Base-by-base conservation (phyloP, 331 rosid genomes). In the Rosa hybrid region DNA sequence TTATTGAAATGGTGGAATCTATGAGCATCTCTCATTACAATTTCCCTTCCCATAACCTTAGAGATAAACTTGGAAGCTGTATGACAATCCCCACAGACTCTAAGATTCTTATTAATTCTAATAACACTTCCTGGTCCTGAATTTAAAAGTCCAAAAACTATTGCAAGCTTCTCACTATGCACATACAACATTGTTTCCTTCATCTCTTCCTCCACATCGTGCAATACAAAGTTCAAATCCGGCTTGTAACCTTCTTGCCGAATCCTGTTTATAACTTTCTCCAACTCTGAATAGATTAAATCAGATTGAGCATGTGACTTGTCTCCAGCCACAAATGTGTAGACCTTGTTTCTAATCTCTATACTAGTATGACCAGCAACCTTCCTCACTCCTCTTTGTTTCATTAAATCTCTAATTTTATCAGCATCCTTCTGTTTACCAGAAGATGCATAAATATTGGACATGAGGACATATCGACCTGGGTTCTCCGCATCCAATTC, bases 11-110 rank as follows among this genome's bases (percentile, higher is more conserved):
- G 88, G 70, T 86, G 90, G 80, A 88, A 88, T 44, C 92, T 81
- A 27, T 78, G 86, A 51, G 87, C 82, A 72, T 78, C 92, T 77
- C 92, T 82, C 77, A 78, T 80, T 11, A 88, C 81, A 72, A 89
- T 80, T 54, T 82, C 87, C 76, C 90, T 84, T 63, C 86, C 76
- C 5, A 83, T 72, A 48, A 81, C 83, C 77, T 78, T 84, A 1
- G 87, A 84, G 65, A 86, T 80, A 69, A 84, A 89, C 86, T 89
- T 89, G 75, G 84, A 79, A 44, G 85, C 86, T 27, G 78, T 76
- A 72, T 86, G 91, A 68, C 91, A 86, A 70, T 88, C 91, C 50
- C 85, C 89, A 73, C 90, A 86, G 72, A 86, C 90, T 76, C 90
- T 81, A 45, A 82, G 86, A 76, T 84, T 89, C 67, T 86, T 86